A percentile compares a stretch with the other conserved stretches of the same genome.
Evolutionary conservation across 2,329 filamentous ascomycete genomes (phyloP).

Genomic region (Scleromitrula shiraiana): DNA sequence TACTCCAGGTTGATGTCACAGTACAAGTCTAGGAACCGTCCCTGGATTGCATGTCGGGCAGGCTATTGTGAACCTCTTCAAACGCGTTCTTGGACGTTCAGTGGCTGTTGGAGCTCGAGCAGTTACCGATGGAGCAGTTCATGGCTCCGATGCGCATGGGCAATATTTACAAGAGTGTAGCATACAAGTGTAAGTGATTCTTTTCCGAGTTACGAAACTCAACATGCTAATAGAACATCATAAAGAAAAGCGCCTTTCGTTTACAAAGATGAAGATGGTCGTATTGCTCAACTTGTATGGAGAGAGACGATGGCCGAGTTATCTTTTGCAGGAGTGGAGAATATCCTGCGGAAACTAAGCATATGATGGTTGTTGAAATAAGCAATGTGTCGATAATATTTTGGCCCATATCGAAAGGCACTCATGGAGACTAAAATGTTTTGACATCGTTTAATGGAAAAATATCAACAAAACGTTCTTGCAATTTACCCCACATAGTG

Average conservation of each 20-base stretch:
- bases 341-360: background rate
- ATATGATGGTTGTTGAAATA: no score
- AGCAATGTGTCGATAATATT: no score
- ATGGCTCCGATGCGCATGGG: constrained; percentile 5
- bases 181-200: constrained; percentile 9
- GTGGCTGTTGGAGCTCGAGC: constrained; percentile 1
- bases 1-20: constrained; percentile 5
- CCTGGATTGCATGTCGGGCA: background rate
- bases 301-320: constrained; percentile 12
- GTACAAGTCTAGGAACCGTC: constrained; percentile 1
- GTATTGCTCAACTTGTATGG: constrained; percentile 1
- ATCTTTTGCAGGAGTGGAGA: constrained; percentile 5
- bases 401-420: no score
- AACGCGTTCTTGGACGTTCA: constrained; percentile 7
- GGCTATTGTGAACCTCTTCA: background rate
- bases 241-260: constrained; percentile 2
- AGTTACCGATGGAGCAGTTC: constrained; percentile 9
- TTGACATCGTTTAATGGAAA: no score
- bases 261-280: constrained; percentile 1
- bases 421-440: no score
- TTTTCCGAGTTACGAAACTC: background rate
- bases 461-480: no score
- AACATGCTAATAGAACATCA: background rate
- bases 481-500: no score
- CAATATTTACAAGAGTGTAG: constrained; percentile 10